Base-by-base conservation (phyloP, 2,329 filamentous ascomycete species). In the Truncatella angustata region DNA sequence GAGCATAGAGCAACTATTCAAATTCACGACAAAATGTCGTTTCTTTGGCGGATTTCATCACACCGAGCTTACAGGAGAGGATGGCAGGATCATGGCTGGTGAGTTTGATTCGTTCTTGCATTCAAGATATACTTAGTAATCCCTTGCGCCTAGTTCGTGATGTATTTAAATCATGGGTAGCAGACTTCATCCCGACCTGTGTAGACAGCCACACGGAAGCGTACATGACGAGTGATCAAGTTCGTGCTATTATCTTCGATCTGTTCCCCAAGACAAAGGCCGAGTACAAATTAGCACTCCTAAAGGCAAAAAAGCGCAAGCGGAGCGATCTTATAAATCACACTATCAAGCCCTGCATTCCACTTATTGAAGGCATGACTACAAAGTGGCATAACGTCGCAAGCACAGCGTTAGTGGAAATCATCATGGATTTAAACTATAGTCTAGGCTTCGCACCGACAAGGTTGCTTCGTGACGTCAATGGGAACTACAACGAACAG, bases 21-120 rank as follows among this genome's bases (percentile, higher is more conserved):
- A 11, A 16, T 20, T 32, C 43, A 46, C 43, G 20, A n/a, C 28
- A n/a, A 46, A 46, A 28, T 34, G 26, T 16, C 43, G 43, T 9
- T 28, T 46, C 43, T 46, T 46, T 18, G n/a, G 16, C 10, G 43
- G 43, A 32, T 46, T 46, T 28, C 23, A 46, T 16, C 26, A 28
- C 10, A 46, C 43, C 4, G 30, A 46, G 14, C 30, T 46, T 9
- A 28, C 40, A 26, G 40, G 24, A 11, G 21, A 44, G 11, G 40
- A 44, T 28, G 40, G 40, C 12, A 26, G 16, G 28, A 44, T 21
- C 23, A 44, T 44, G 43, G 16, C 7, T 35, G 28, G 43, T 46
- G 11, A 35, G 43, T 20, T 5, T 10, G 11, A 5, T 6, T 16
- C 11, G 18, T 21, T 6, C 24, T 14, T 7, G 4, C n/a, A 6